phyloP scores from a whole-genome alignment of 1,139 yeast species.

The Diutina neorugosa region DNA sequence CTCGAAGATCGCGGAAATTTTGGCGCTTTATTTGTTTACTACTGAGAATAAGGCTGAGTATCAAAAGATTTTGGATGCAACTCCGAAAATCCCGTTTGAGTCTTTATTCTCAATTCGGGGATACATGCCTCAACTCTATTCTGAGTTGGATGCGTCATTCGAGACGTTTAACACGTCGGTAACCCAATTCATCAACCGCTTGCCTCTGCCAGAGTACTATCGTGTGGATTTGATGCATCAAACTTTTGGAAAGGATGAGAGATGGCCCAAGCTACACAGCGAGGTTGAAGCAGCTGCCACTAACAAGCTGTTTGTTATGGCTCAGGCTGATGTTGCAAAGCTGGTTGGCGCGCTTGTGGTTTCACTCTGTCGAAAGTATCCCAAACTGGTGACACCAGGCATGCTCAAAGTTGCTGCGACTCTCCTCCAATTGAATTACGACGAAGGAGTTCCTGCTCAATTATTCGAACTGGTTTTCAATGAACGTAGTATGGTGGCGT shows the following conservation, averaged over 20 bases:
- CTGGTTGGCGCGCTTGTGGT: constrained; percentile 73
- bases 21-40: constrained; percentile 63
- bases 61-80: constrained; percentile 17
- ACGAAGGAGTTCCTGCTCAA: constrained; percentile 8
- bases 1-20: constrained; percentile 61
- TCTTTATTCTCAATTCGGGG: constrained; percentile 22
- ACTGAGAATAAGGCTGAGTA: constrained; percentile 28
- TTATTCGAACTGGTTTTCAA: constrained; percentile 37
- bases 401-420: constrained; percentile 30
- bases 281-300: neutral
- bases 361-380: constrained; percentile 38
- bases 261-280: constrained; percentile 31
- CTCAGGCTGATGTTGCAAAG: constrained; percentile 60
- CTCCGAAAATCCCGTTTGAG: constrained; percentile 12
- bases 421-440: constrained; percentile 38
- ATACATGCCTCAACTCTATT: constrained; percentile 29
- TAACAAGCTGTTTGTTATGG: constrained; percentile 43
- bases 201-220: constrained; percentile 43
- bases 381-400: constrained; percentile 14
- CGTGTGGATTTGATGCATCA: constrained; percentile 54
- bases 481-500: constrained; percentile 59
- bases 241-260: constrained; percentile 31
- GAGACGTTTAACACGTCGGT: constrained; percentile 9
- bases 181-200: constrained; percentile 28
- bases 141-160: constrained; percentile 31